These are phyloP conservation scores for Mortierella sp. DNA, from an alignment of 371 early-diverging fungal species.

Conservation along the genomic window DNA sequence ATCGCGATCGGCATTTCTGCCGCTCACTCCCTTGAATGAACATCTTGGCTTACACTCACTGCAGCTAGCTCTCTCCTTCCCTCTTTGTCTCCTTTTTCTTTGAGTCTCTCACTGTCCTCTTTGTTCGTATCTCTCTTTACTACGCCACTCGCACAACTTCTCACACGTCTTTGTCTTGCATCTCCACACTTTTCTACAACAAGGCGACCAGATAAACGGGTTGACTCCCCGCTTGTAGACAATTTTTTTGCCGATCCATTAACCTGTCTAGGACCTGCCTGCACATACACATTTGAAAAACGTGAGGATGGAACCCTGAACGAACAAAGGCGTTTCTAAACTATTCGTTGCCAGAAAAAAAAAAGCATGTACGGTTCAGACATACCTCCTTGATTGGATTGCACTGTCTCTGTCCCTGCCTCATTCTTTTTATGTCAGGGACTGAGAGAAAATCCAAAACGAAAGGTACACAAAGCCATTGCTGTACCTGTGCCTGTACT, in stretches of 20 bases:
- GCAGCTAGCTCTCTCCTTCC: too few relatives aligned
- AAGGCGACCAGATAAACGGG: not conserved
- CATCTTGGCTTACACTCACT: not conserved
- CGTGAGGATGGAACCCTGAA: not conserved
- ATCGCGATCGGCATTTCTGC: not conserved
- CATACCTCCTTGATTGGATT: not conserved
- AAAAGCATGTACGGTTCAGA: not conserved
- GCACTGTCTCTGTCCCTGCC: too few relatives aligned
- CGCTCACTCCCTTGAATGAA: not conserved
- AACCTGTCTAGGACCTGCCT: not conserved
- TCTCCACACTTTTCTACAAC: not conserved
- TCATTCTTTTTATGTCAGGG: constrained; percentile 1
- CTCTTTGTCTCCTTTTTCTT: too few relatives aligned
- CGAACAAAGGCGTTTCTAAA: not conserved
- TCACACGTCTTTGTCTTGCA: too few relatives aligned
- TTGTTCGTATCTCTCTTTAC: not conserved
- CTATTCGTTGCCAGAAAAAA: too few relatives aligned
- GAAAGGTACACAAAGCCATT: not conserved
- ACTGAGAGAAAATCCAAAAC: not conserved
- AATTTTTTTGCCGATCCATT: not conserved
- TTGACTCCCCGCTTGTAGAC: not conserved
- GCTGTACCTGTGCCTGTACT: too few relatives aligned
- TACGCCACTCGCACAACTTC: too few relatives aligned
- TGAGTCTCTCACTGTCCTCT: not conserved
- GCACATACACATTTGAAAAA: not conserved